A percentile compares a stretch with the other conserved stretches of the same genome.
Evolutionary conservation across 495 filamentous ascomycete genomes (phyloP).

Genomic region (Lophiotrema nucula): DNA sequence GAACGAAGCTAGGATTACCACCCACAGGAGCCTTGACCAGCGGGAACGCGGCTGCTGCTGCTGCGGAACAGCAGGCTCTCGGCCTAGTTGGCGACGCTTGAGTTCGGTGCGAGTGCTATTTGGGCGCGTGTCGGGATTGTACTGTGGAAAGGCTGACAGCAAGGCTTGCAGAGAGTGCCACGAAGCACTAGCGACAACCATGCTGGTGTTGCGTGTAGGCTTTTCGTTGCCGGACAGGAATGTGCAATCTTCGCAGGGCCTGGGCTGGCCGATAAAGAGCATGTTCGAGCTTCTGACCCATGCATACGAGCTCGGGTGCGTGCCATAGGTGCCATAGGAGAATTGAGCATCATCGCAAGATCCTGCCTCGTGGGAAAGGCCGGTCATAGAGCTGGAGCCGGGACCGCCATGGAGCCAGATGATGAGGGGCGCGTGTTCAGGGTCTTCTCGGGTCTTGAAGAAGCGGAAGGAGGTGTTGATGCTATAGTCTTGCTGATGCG

Average conservation of each 20-base stretch:
- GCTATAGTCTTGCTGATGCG: constrained; percentile 54
- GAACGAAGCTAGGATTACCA: too few species aligned
- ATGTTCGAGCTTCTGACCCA: constrained; percentile 46
- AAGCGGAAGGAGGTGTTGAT: constrained; percentile 81
- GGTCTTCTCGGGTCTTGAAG: constrained; percentile 60
- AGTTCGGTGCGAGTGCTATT: constrained; percentile 43
- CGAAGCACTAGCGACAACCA: constrained; percentile 59
- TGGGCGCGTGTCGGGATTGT: constrained; percentile 52
- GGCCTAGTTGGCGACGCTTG: too few species aligned
- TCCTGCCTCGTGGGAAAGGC: constrained; percentile 33
- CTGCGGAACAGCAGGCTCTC: too few species aligned
- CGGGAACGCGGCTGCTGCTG: too few species aligned
- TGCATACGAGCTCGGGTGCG: constrained; percentile 40
- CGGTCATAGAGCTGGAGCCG: constrained; percentile 30
- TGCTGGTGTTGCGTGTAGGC: constrained; percentile 63
- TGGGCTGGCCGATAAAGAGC: constrained; percentile 47
- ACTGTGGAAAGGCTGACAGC: constrained; percentile 63
- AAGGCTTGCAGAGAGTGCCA: constrained; percentile 74
- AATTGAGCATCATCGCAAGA: constrained; percentile 43
- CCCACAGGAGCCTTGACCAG: too few species aligned
- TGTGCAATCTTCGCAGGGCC: constrained; percentile 57
- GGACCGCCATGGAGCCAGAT: constrained; percentile 60
- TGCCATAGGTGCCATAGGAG: constrained; percentile 39
- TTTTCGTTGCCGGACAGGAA: constrained; percentile 55
- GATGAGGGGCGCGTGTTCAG: constrained; percentile 57